phyloP scores from a whole-genome alignment of 805 yeast species.

The Metschnikowia peoriensis region DNA sequence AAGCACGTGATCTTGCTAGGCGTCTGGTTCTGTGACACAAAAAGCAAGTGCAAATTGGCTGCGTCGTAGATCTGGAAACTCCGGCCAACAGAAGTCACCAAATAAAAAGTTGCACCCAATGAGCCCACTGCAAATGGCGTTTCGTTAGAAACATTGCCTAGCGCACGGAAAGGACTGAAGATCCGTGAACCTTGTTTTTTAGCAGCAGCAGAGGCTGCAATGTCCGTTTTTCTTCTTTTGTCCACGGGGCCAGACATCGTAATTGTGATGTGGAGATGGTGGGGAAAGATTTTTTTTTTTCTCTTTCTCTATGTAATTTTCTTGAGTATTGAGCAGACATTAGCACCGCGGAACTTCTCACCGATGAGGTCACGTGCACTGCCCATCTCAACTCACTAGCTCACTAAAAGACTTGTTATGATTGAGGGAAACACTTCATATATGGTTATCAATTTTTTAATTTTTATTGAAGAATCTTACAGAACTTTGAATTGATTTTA shows the following conservation, averaged over 20 bases:
- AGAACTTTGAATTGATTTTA: too few relatives aligned
- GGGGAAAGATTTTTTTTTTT: too few relatives aligned
- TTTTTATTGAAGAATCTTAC: too few relatives aligned
- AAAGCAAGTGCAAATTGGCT: conserved; percentile 75
- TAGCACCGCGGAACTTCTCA: too few relatives aligned
- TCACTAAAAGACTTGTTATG: too few relatives aligned
- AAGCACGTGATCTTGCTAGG: conserved; percentile 65
- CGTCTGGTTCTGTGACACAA: conserved; percentile 81
- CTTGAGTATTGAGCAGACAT: too few relatives aligned
- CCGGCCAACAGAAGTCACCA: conserved; percentile 86
- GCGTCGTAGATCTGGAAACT: conserved; percentile 93
- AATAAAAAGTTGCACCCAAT: conserved; percentile 81
- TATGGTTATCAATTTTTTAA: too few relatives aligned
- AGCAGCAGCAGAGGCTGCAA: not conserved
- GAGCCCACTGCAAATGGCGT: conserved; percentile 87
- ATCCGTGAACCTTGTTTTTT: conserved; percentile 39
- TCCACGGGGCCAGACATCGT: conserved; percentile 19
- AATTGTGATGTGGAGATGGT: not conserved
- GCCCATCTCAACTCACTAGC: too few relatives aligned
- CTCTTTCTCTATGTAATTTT: too few relatives aligned
- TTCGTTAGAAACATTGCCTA: conserved; percentile 88
- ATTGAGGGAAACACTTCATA: too few relatives aligned
- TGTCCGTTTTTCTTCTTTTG: conserved; percentile 33
- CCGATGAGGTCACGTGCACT: too few relatives aligned
- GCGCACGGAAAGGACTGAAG: conserved; percentile 79